Evolutionary conservation across 768 basidiomycete genomes (phyloP).

Genomic region (Russula ochroleuca): DNA sequence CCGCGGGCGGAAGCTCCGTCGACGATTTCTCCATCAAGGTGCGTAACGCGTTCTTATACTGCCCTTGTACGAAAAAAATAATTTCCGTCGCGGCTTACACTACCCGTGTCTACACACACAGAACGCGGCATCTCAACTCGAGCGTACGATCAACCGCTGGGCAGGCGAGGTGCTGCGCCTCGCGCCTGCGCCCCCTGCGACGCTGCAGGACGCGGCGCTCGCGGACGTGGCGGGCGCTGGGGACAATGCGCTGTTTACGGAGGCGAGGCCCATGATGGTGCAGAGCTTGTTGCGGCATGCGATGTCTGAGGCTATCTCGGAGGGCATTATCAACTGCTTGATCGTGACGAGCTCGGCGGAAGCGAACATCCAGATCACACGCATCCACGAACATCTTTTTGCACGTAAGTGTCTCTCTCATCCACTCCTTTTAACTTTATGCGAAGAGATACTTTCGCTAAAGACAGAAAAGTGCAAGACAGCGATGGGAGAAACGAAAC

Average conservation of each 20-base stretch:
- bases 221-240: constrained; percentile 52
- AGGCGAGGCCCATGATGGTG: constrained; percentile 57
- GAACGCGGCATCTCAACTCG: constrained; percentile 66
- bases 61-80: not conserved
- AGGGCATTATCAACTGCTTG: constrained; percentile 80
- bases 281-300: constrained; percentile 79
- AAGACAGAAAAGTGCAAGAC: too few relatives aligned
- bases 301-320: constrained; percentile 68
- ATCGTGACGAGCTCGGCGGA: constrained; percentile 83
- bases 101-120: constrained; percentile 32
- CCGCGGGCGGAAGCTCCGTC: constrained; percentile 57
- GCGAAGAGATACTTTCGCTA: too few relatives aligned
- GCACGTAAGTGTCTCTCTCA: constrained; percentile 50
- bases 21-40: constrained; percentile 90
- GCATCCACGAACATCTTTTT: constrained; percentile 87
- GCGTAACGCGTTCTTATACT: not conserved
- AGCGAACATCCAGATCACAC: constrained; percentile 76
- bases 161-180: constrained; percentile 66
- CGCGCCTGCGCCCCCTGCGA: constrained; percentile 50
- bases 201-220: constrained; percentile 55
- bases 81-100: not conserved
- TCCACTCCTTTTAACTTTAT: not conserved
- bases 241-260: constrained; percentile 35
- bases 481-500: too few relatives aligned
- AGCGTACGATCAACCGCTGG: constrained; percentile 83